Evolutionary conservation across 176 grass and related monocot species (phyloP), one percentile per base, ranked within the genome.

Genomic region (bread wheat (Triticum aestivum)): DNA sequence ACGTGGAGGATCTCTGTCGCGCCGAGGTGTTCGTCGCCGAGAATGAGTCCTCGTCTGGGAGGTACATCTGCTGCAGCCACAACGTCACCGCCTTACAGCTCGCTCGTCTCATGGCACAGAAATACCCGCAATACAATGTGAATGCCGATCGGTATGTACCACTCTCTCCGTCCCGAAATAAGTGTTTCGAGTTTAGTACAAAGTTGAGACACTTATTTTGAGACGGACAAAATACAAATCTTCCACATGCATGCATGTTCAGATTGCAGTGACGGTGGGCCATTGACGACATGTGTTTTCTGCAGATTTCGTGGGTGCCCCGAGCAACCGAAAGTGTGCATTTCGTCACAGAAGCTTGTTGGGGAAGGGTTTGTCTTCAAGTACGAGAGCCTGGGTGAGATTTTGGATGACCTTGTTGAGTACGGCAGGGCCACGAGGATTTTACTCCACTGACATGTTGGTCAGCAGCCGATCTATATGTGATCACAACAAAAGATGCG

Each of bases 21-120:
- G 78, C 89, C 45, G 84, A 90, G 44, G 24, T 90, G 30, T 90
- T 90, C 73, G 21, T 87, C 26, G 82, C 77, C 15, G 89, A 91
- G 85, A 29, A 87, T 8, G 37, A 58, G 39, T 1, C 69, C 2
- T 59, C 85, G 11, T 63, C 81, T 13, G 80, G 89, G 33, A 86
- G 89, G 82, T 91, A 91, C 81, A 79, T 91, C 76, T 91, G 89
- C 59, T 68, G 52, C 69, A 72, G 73, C 61, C 29, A 70, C 70
- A 35, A 80, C 49, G 23, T 24, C 12, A 87, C 37, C 29, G 3
- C 87, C 51, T 0, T 42, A 8, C n/a, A 79, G 4, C 65, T 87
- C 0, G 74, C 89, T 4, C 69, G 70, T 17, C 37, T 84, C 52
- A 15, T 87, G 34, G 74, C 39, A 4, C 18, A 72, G 4, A 81